Base-by-base conservation (phyloP, 306 rosid genomes). In the Citrullus amarus region DNA sequence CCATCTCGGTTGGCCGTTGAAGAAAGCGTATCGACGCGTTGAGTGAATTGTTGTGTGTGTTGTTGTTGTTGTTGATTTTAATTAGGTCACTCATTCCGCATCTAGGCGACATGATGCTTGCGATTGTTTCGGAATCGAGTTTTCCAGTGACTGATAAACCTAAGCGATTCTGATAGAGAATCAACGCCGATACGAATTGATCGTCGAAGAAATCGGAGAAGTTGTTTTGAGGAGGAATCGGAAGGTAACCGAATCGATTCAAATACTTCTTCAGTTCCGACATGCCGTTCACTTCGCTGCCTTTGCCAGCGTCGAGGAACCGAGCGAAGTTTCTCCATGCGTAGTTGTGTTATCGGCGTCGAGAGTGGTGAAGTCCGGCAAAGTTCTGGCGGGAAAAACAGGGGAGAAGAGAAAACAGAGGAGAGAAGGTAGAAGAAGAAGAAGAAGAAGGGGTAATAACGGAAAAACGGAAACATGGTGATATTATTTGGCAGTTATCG, bases 1-100 rank as follows among this genome's bases (percentile, higher is more conserved):
- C 99, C 99, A 95, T 76, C 97, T 81, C 8, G 99, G 99, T 74
- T 83, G 82, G 0, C 97, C 99, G 80, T 83, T 34, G 76, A 95
- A 95, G 84, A 82, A 95, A 3, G 93, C 91, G 71, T 18, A 95
- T 86, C 56, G 99, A 11, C 90, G 87, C 0, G 84, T 77, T 48
- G 83, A 9, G 20, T 85, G 92, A 0, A 85, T 8, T 7, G 44
- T 53, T 4, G 65, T 56, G 15, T 4, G 65, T 56, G 15, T 48
- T 9, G 4, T 32, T 34, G 57, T 32, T 34, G 57, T 34, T 16
- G 66, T 46, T 4, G 67, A 71, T 75, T 17, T 39, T 34, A 12
- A n/a, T 39, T 18, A 73, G 15, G 70, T 94, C 98, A 12, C 87
- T 88, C 30, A 94, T 89, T 38, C 98, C 98, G 73, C 98, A 95